Evolutionary conservation across 306 rosid species (phyloP).

Genomic region (Vicia faba): DNA sequence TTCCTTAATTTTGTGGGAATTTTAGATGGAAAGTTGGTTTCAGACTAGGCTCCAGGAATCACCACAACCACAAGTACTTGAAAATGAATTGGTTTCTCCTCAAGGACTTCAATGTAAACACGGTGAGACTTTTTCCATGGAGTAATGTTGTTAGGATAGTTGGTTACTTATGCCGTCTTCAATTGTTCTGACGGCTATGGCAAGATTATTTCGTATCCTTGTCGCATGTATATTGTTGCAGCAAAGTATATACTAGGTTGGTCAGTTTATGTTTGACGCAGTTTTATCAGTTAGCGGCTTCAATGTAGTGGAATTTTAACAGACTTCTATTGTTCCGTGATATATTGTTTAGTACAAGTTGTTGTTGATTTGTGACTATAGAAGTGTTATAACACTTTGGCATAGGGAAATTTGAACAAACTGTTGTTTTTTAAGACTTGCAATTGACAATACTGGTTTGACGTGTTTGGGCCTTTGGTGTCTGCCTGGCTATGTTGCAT

Average conservation of each 20-base stretch:
- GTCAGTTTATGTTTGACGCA: not conserved
- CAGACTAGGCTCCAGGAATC: slow-evolving; percentile 52
- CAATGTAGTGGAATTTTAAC: no score
- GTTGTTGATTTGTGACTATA: not conserved
- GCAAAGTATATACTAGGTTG: not conserved
- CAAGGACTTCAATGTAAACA: slow-evolving; percentile 47
- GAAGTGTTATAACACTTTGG: not conserved
- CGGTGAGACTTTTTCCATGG: slow-evolving; percentile 45
- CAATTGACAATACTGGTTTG: not conserved
- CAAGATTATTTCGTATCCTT: slow-evolving; percentile 12
- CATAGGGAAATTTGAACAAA: not conserved
- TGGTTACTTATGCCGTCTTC: slow-evolving; percentile 27
- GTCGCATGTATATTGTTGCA: not conserved
- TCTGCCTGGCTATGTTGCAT: not conserved
- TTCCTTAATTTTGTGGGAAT: slow-evolving; percentile 11
- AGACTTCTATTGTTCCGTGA: no score
- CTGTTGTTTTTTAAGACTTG: no score
- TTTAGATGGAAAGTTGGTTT: slow-evolving; percentile 81
- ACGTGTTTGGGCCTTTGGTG: not conserved
- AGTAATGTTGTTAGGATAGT: slow-evolving; percentile 44
- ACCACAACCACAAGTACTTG: slow-evolving; percentile 45
- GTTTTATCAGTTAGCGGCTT: not conserved
- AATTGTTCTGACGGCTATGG: slow-evolving; percentile 1
- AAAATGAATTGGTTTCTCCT: slow-evolving; percentile 39
- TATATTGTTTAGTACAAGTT: no score